phyloP scores from a whole-genome alignment of 805 yeast genomes.

The Saturnispora besseyi region DNA sequence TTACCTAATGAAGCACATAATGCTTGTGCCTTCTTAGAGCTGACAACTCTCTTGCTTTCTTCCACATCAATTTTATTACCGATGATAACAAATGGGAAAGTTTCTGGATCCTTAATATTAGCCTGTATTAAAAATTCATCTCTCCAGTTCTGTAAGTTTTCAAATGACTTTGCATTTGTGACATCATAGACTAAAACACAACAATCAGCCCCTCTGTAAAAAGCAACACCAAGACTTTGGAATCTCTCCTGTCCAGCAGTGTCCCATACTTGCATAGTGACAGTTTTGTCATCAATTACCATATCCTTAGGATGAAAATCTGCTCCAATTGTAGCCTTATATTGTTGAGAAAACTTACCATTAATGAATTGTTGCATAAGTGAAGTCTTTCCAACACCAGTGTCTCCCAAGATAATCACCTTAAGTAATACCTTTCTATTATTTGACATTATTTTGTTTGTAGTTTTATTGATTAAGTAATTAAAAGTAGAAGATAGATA shows the following conservation, averaged over 20 bases:
- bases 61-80: slow-evolving; percentile 96
- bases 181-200: slow-evolving; percentile 95
- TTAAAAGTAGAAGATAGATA: background rate
- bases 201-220: slow-evolving; percentile 96
- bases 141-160: slow-evolving; percentile 80
- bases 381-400: slow-evolving; percentile 97
- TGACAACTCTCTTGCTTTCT: slow-evolving; percentile 72
- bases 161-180: slow-evolving; percentile 88
- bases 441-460: slow-evolving; percentile 33
- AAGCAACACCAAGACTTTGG: slow-evolving; percentile 94
- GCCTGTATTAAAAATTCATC: slow-evolving; percentile 94
- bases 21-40: slow-evolving; percentile 42
- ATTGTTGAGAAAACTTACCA: slow-evolving; percentile 89
- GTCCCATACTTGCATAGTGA: slow-evolving; percentile 89
- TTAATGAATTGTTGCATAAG: slow-evolving; percentile 96
- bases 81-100: slow-evolving; percentile 89
- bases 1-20: slow-evolving; percentile 42
- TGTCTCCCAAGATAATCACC: slow-evolving; percentile 91
- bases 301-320: slow-evolving; percentile 92
- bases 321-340: slow-evolving; percentile 97
- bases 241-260: slow-evolving; percentile 98
- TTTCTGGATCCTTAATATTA: slow-evolving; percentile 86
- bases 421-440: slow-evolving; percentile 64
- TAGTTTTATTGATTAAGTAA: background rate
- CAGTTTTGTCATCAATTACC: slow-evolving; percentile 71